phyloP scores from a whole-genome alignment of 345 rosid species.

The Salix purpurea region DNA sequence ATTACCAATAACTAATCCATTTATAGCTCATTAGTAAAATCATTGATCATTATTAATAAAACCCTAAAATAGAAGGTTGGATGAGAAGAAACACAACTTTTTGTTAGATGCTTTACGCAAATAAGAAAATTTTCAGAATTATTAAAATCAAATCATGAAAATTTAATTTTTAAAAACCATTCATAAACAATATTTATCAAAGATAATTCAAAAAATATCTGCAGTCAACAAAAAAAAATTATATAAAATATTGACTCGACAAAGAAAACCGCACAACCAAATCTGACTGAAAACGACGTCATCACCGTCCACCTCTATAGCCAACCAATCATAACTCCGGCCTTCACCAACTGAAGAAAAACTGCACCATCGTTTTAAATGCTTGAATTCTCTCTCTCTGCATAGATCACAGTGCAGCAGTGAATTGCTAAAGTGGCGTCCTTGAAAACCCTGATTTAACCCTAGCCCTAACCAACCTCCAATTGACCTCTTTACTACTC shows the following conservation, averaged over 20 bases:
- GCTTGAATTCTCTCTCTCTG: constrained; percentile 18
- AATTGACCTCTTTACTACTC: not conserved
- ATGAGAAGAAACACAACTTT: too few species aligned
- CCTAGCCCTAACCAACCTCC: constrained; percentile 1
- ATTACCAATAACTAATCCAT: too few species aligned
- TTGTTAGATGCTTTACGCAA: too few species aligned
- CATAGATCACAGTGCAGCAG: constrained; percentile 8
- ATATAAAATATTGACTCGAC: not conserved
- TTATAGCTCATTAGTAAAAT: not conserved
- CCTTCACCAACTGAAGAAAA: constrained; percentile 2
- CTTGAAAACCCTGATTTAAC: constrained; percentile 12
- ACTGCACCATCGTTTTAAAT: constrained; percentile 6
- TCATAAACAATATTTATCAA: too few species aligned
- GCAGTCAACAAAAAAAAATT: not conserved
- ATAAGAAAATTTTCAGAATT: too few species aligned
- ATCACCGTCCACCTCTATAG: constrained; percentile 2
- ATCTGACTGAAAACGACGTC: constrained; percentile 11
- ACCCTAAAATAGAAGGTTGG: not conserved
- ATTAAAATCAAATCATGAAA: too few species aligned
- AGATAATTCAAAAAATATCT: not conserved
- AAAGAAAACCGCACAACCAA: not conserved
- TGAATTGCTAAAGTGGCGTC: constrained; percentile 3
- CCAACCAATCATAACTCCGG: constrained; percentile 7
- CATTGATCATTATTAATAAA: not conserved
- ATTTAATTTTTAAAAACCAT: too few species aligned